Percentiles rank a stretch among this genome's conserved stretches.
Evolutionary conservation across 306 rosid genomes (phyloP).

Genomic region (Adenanthera pavonina): DNA sequence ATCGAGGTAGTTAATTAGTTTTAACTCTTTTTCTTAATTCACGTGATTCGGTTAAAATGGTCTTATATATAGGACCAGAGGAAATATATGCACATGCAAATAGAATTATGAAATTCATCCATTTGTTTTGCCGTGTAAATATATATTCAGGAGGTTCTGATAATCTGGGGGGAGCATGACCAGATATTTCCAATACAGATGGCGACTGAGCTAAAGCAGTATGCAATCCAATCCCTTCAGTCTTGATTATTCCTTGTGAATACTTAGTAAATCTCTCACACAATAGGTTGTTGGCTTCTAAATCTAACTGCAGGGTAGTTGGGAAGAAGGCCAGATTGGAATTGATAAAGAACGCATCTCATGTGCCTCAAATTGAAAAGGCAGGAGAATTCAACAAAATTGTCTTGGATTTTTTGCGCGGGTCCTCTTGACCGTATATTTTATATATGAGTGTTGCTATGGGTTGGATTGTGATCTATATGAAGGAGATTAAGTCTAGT

Average conservation of each 20-base stretch:
- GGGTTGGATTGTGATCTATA: neutral
- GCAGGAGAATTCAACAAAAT: slow-evolving; percentile 67
- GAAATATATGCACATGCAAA: slow-evolving; percentile 6
- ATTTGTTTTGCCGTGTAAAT: neutral
- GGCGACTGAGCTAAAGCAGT: slow-evolving; percentile 76
- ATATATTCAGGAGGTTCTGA: slow-evolving; percentile 66
- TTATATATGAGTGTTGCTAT: neutral
- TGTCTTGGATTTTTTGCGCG: slow-evolving; percentile 58
- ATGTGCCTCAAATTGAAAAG: slow-evolving; percentile 77
- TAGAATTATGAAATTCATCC: neutral
- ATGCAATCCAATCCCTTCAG: slow-evolving; percentile 31
- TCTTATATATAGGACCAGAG: no score
- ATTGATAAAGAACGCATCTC: slow-evolving; percentile 74
- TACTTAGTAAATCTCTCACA: neutral
- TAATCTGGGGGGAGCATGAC: slow-evolving; percentile 87
- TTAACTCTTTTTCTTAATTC: no score
- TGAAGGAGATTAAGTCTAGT: neutral
- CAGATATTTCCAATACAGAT: slow-evolving; percentile 69
- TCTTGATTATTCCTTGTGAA: neutral
- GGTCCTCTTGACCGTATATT: slow-evolving; percentile 27
- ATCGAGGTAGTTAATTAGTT: no score
- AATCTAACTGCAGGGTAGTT: slow-evolving; percentile 57
- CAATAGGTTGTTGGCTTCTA: neutral
- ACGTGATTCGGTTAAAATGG: no score
- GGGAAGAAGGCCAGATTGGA: slow-evolving; percentile 66